A percentile compares a stretch with the other conserved stretches of the same genome.
Conservation (phyloP, 2,329 filamentous ascomycete genomes). For the Sporothrix curviconia region DNA sequence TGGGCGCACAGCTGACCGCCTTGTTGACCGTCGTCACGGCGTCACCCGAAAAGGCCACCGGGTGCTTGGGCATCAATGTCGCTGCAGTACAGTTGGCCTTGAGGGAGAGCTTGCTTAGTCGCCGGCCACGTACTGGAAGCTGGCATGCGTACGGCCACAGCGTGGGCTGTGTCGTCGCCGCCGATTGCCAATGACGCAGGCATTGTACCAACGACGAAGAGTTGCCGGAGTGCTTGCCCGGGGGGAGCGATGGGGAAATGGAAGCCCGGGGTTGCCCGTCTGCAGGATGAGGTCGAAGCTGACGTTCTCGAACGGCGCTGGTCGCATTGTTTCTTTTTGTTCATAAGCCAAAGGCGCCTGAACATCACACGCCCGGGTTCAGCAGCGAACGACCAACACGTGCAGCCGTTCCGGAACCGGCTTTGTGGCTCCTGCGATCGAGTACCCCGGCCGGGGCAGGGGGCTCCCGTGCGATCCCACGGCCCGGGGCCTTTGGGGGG, state of each 20-base stretch:
- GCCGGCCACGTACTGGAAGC: conserved; percentile 2
- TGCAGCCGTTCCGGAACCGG: background rate
- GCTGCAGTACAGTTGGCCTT: background rate
- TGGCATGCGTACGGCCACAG: background rate
- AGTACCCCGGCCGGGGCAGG: background rate
- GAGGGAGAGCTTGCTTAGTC: background rate
- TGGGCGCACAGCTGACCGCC: background rate
- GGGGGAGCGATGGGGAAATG: background rate
- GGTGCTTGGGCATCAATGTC: background rate
- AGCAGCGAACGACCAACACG: background rate
- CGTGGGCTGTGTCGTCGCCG: conserved; percentile 1
- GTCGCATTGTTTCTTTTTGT: background rate
- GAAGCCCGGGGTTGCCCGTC: background rate
- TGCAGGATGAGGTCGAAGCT: background rate
- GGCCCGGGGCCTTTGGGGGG: too few relatives aligned
- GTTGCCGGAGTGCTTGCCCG: too few relatives aligned
- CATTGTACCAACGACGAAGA: too few relatives aligned
- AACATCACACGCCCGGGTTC: background rate
- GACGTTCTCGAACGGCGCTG: background rate
- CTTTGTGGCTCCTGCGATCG: background rate
- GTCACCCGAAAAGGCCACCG: background rate
- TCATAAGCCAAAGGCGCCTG: background rate
- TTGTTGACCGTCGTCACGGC: background rate
- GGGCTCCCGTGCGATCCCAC: too few relatives aligned
- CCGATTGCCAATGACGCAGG: background rate